Base-by-base conservation (phyloP, 106 monocot genomes). In the Cymbidium sinense region DNA sequence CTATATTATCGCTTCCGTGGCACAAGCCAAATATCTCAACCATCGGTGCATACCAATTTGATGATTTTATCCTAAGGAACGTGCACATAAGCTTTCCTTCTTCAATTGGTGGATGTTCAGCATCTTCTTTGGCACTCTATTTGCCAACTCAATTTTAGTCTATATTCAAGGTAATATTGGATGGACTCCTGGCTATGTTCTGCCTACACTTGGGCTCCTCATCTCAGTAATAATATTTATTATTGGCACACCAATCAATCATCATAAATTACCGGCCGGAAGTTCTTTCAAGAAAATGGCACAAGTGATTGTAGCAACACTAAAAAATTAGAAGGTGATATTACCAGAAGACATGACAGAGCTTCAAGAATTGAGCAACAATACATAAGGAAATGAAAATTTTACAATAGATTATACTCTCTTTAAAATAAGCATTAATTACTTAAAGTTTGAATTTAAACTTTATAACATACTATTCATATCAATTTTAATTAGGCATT, bases 41-140 rank as follows among this genome's bases (percentile, higher is more conserved):
- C 39, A 85, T 90, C 4, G 87, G 87, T 6, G 90, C 86, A 2
- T 85, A 87, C 78, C 90, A 91, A 41, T 88, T 91, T 33, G 88
- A 91, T 34, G 91, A 88, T 29, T 87, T 79, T 18, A 74, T 86
- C 37, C 87, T 0, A 77, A 73, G 27, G 91, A 91, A 70, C 65
- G 82, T 47, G 39, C 30, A 0, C 82, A 88, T 29, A 90, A 91
- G 79, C 79, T 85, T 34, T 83, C 90, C 34, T 88, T 91, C 81
- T 74, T 87, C 85, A 91, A 91, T 55, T 91, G 91, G 91, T 91
- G 91, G 90, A 86, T 91, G 86, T 85, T 85, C 79, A 82, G 81
- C 75, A 73, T 88, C 35, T 91, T 88, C 70, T 23, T 87, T 0
- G 91, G 91, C 50, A 88, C 88, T 9, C 79, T 91, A 27, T 91